phyloP scores from a whole-genome alignment of 805 yeast genomes.

The Komagataella pseudopastoris region DNA sequence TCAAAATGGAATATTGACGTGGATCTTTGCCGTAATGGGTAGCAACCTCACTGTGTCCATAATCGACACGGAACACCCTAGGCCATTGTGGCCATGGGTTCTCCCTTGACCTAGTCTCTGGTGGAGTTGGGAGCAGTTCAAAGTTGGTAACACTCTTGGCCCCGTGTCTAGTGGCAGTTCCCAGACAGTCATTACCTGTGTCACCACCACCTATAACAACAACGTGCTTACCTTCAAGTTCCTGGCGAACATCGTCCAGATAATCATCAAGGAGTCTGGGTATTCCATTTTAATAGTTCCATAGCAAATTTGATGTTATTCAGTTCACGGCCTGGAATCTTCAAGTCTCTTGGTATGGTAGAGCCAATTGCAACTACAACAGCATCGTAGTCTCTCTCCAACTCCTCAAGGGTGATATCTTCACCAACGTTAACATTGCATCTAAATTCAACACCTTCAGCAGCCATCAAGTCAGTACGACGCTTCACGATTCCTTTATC shows the following conservation, averaged over 20 bases:
- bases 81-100: conserved; percentile 99
- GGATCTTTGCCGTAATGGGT: conserved; percentile 96
- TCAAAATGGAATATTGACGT: conserved; percentile 88
- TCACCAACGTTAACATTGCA: conserved; percentile 76
- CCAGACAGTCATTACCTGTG: conserved; percentile 97
- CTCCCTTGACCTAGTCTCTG: conserved; percentile 74
- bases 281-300: conserved; percentile 80
- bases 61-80: conserved; percentile 91
- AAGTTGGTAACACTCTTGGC: conserved; percentile 90
- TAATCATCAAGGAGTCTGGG: conserved; percentile 70
- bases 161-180: conserved; percentile 95
- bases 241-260: conserved; percentile 60
- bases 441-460: conserved; percentile 77
- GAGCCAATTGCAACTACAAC: conserved; percentile 90
- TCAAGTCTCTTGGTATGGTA: conserved; percentile 90
- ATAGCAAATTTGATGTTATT: conserved; percentile 89
- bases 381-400: conserved; percentile 59
- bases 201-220: conserved; percentile 99
- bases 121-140: conserved; percentile 89
- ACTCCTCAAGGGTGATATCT: conserved; percentile 59
- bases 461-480: conserved; percentile 80
- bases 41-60: conserved; percentile 92
- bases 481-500: conserved; percentile 89
- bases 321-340: conserved; percentile 86
- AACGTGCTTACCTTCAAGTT: conserved; percentile 75